phyloP scores from a whole-genome alignment of 73 alveolate genomes.

The Vitrella brassicaformis region DNA sequence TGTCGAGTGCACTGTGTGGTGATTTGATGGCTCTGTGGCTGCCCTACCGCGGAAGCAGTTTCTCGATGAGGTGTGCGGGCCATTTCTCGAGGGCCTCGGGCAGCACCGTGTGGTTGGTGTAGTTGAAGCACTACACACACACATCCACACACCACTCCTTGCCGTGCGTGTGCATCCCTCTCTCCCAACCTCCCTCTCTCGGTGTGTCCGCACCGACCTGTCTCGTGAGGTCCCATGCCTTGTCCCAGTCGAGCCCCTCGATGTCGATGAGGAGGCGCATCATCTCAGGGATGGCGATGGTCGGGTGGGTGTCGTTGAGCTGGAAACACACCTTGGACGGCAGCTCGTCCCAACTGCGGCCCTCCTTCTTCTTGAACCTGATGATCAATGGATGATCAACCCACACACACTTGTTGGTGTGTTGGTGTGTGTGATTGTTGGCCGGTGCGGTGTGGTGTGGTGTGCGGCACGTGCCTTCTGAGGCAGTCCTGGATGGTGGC shows the following conservation, averaged over 20 bases:
- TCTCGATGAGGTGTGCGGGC: conserved; percentile 65
- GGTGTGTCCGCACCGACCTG: background rate
- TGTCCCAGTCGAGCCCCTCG: conserved; percentile 43
- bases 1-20: too few relatives aligned
- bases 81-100: conserved; percentile 82
- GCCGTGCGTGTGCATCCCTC: background rate
- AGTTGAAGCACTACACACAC: conserved; percentile 44
- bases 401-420: too few relatives aligned
- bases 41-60: conserved; percentile 76
- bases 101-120: conserved; percentile 71
- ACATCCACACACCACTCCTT: background rate
- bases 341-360: conserved; percentile 48
- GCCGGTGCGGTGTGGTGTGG: too few relatives aligned
- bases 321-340: conserved; percentile 39
- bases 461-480: background rate
- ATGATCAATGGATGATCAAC: too few relatives aligned
- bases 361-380: conserved; percentile 53
- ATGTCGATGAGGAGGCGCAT: conserved; percentile 58
- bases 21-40: too few relatives aligned
- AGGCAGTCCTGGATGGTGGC: conserved; percentile 82
- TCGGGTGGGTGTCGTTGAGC: conserved; percentile 80
- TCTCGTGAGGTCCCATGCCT: conserved; percentile 59
- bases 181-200: background rate
- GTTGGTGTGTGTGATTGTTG: too few relatives aligned
- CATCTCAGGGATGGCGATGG: conserved; percentile 68